phyloP scores from a whole-genome alignment of 306 rosid genomes.

The Vigna reflexopilosa region DNA sequence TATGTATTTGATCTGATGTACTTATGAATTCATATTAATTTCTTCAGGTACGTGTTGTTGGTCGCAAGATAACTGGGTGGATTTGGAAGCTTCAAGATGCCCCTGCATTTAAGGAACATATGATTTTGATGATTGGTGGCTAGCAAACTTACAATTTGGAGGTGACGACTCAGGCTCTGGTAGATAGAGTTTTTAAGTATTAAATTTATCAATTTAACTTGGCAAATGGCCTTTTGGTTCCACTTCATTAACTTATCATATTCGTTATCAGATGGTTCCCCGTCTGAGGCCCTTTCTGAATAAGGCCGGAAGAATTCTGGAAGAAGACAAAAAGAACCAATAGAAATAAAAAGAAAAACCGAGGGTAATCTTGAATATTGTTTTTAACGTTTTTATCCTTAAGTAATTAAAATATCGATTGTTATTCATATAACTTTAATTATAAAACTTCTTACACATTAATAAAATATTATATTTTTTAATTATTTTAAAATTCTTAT shows the following conservation, averaged over 20 bases:
- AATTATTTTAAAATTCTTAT: too few relatives aligned
- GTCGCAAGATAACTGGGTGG: slow-evolving; percentile 20
- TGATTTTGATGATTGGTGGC: not conserved
- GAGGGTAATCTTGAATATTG: too few relatives aligned
- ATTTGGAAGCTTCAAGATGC: slow-evolving; percentile 23
- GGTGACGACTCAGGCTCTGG: not conserved
- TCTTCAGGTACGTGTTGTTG: slow-evolving; percentile 34
- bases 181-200: slow-evolving; percentile 5
- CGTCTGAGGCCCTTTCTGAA: not conserved
- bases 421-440: too few relatives aligned
- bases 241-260: not conserved
- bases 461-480: too few relatives aligned
- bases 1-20: slow-evolving; percentile 6
- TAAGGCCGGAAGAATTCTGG: slow-evolving; percentile 2
- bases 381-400: too few relatives aligned
- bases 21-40: slow-evolving; percentile 17
- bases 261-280: too few relatives aligned
- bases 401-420: too few relatives aligned
- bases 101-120: slow-evolving; percentile 14
- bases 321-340: not conserved
- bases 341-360: not conserved
- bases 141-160: not conserved
- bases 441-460: too few relatives aligned
- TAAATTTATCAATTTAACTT: slow-evolving; percentile 1
- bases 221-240: not conserved